These are phyloP conservation scores for Kickxella alabastrina DNA, from an alignment of 192 early-diverging fungal species.

Conservation along the genomic window DNA sequence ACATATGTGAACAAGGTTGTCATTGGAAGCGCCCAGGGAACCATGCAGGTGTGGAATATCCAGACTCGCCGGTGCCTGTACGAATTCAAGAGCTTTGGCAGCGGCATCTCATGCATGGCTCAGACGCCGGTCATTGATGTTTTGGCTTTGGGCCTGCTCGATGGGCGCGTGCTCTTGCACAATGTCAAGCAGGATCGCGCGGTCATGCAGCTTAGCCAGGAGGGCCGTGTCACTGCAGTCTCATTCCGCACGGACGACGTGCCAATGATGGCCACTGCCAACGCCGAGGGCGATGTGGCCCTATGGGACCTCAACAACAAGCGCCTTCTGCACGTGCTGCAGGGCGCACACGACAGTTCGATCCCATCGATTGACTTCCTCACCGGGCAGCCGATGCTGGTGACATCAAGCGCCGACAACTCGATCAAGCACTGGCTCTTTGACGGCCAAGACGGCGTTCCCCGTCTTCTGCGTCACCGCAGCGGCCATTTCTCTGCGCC, in stretches of 20 bases:
- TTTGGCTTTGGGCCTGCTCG: slow-evolving; percentile 83
- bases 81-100: slow-evolving; percentile 71
- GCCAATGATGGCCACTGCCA: slow-evolving; percentile 87
- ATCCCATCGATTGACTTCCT: slow-evolving; percentile 80
- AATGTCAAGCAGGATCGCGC: slow-evolving; percentile 79
- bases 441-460: slow-evolving; percentile 74
- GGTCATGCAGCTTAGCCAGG: slow-evolving; percentile 77
- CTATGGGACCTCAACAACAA: slow-evolving; percentile 88
- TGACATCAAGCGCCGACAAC: slow-evolving; percentile 89
- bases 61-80: slow-evolving; percentile 68
- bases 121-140: slow-evolving; percentile 94
- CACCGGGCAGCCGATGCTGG: slow-evolving; percentile 75
- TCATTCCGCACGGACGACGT: slow-evolving; percentile 88
- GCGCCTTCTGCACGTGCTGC: slow-evolving; percentile 71
- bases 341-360: slow-evolving; percentile 77
- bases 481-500: slow-evolving; percentile 87
- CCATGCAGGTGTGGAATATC: slow-evolving; percentile 95
- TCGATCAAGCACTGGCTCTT: slow-evolving; percentile 96
- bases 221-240: slow-evolving; percentile 84
- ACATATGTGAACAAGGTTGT: slow-evolving; percentile 98
- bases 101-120: slow-evolving; percentile 70
- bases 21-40: slow-evolving; percentile 77
- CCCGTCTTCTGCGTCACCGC: slow-evolving; percentile 77
- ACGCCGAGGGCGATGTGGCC: slow-evolving; percentile 80
- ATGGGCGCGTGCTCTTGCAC: slow-evolving; percentile 80